phyloP scores from a whole-genome alignment of 495 filamentous ascomycete genomes.

The Saxispiralis lemnorum region DNA sequence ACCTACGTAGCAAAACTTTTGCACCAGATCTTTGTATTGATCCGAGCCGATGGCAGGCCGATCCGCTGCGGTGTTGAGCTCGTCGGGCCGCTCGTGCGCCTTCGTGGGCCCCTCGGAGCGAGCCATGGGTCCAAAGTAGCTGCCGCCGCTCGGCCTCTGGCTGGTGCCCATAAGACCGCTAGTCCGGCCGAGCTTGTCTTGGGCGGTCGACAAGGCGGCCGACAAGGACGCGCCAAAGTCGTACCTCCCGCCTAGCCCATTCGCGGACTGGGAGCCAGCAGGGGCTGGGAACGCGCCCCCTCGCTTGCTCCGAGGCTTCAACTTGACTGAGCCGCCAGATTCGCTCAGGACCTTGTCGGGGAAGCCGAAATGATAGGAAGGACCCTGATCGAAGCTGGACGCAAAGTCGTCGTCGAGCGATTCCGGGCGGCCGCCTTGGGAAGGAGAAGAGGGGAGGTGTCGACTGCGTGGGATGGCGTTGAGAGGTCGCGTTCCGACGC shows the following conservation, averaged over 20 bases:
- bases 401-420: conserved; percentile 52
- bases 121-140: conserved; percentile 18
- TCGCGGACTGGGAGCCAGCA: conserved; percentile 32
- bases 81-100: conserved; percentile 26
- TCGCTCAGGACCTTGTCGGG: conserved; percentile 40
- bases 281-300: conserved; percentile 26
- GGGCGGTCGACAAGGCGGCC: conserved; percentile 59
- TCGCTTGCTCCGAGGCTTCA: conserved; percentile 21
- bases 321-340: conserved; percentile 25
- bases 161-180: conserved; percentile 25
- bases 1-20: conserved; percentile 99
- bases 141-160: conserved; percentile 6
- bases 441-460: conserved; percentile 26
- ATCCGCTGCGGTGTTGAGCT: conserved; percentile 28
- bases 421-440: conserved; percentile 36
- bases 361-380: conserved; percentile 31
- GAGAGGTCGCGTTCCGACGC: conserved; percentile 35
- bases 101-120: conserved; percentile 8
- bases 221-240: conserved; percentile 80
- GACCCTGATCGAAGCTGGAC: conserved; percentile 32
- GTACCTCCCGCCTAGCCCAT: conserved; percentile 79
- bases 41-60: conserved; percentile 61
- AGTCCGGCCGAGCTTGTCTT: conserved; percentile 31
- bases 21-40: conserved; percentile 81
- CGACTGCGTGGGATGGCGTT: conserved; percentile 61